These are phyloP conservation scores for Guyanaporus albipodus DNA, from an alignment of 768 basidiomycete genomes.

Conservation along the genomic window DNA sequence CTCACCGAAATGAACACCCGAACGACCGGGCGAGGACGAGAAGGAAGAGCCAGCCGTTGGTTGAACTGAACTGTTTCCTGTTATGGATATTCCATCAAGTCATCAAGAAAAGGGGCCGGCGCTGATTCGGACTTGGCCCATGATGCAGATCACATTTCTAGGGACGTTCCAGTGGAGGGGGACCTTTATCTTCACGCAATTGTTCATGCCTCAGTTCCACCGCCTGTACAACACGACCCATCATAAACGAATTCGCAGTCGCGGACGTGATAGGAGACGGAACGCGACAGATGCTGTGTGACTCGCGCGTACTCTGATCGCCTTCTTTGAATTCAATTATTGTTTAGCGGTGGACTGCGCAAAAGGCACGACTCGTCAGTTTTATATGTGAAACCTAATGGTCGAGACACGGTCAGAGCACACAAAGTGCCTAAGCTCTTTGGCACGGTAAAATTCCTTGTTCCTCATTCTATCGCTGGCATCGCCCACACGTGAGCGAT, in stretches of 20 bases:
- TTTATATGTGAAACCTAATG: slow-evolving; percentile 51
- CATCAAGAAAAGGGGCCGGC: no score
- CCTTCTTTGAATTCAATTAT: no score
- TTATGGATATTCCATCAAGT: slow-evolving; percentile 14
- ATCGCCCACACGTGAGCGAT: slow-evolving; percentile 1
- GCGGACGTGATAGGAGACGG: slow-evolving; percentile 53
- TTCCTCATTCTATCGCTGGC: not conserved
- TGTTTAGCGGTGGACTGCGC: slow-evolving; percentile 87
- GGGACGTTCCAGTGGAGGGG: slow-evolving; percentile 77
- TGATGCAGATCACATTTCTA: slow-evolving; percentile 63
- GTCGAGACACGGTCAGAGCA: slow-evolving; percentile 35
- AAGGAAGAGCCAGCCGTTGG: slow-evolving; percentile 15
- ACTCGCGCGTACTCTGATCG: not conserved
- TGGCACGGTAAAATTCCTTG: slow-evolving; percentile 52
- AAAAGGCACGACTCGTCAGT: slow-evolving; percentile 74
- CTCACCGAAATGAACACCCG: slow-evolving; percentile 14
- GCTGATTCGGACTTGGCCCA: slow-evolving; percentile 28
- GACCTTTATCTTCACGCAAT: slow-evolving; percentile 67
- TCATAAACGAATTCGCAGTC: slow-evolving; percentile 29
- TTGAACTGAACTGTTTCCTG: slow-evolving; percentile 24
- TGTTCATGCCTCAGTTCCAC: slow-evolving; percentile 57
- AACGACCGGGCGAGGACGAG: slow-evolving; percentile 1
- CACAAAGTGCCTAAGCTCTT: slow-evolving; percentile 64
- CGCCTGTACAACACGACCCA: not conserved
- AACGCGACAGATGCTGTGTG: no score